Conservation (phyloP, 2,329 filamentous ascomycete species). For the Diaporthe citrichinensis region DNA sequence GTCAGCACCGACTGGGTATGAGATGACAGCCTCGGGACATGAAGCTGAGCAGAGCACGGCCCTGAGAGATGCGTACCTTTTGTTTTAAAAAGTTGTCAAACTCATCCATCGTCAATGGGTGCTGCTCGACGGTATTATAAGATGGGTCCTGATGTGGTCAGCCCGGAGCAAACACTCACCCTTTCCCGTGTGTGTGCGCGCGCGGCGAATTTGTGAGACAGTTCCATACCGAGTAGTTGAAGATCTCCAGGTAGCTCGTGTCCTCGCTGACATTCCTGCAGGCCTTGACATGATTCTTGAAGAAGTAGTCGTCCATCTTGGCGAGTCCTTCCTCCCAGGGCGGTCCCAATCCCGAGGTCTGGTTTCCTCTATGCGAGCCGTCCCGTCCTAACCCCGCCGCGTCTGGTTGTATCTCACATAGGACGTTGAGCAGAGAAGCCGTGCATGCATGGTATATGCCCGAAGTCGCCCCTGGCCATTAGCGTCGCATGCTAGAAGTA, state of each 20-base stretch:
- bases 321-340: neutral
- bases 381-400: constrained; percentile 15
- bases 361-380: constrained; percentile 13
- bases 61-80: constrained; percentile 53
- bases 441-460: constrained; percentile 28
- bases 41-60: neutral
- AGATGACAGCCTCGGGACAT: neutral
- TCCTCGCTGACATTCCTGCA: constrained; percentile 65
- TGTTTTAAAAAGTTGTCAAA: constrained; percentile 70
- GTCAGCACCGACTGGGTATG: constrained; percentile 35
- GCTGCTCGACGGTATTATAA: constrained; percentile 65
- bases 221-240: constrained; percentile 69
- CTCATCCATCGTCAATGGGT: constrained; percentile 65
- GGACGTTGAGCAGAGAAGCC: constrained; percentile 1
- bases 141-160: constrained; percentile 59
- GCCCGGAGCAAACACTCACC: neutral
- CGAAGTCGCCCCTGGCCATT: constrained; percentile 21
- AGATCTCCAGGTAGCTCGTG: constrained; percentile 70
- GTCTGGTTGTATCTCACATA: constrained; percentile 9
- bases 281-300: constrained; percentile 61
- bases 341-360: neutral
- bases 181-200: neutral
- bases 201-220: constrained; percentile 20
- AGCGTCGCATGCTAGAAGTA: constrained; percentile 15
- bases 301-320: constrained; percentile 72